These are phyloP conservation scores for Chloromonas sp. DNA, from an alignment of 163 green algal genomes.

Conservation along the genomic window DNA sequence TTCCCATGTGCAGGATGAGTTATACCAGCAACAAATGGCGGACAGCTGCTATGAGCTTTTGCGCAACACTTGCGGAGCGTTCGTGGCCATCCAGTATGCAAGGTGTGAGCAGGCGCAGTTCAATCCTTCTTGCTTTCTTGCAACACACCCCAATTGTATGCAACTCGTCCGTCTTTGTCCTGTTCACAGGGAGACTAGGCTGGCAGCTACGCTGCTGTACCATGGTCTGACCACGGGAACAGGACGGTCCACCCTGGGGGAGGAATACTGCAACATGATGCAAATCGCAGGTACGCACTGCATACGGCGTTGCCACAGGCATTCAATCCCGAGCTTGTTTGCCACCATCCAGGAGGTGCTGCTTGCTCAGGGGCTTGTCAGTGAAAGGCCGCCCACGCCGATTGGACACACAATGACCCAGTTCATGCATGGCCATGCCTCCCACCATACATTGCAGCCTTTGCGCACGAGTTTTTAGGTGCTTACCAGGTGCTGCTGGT, in stretches of 20 bases:
- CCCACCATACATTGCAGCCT: too few relatives aligned
- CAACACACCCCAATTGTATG: not conserved
- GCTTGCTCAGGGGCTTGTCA: not conserved
- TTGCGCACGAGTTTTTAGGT: too few relatives aligned
- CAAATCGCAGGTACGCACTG: slow-evolving; percentile 29
- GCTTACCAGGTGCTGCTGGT: too few relatives aligned
- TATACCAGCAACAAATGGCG: slow-evolving; percentile 33
- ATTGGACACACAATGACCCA: too few relatives aligned
- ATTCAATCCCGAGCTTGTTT: not conserved
- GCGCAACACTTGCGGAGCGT: slow-evolving; percentile 45
- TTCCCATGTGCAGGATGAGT: slow-evolving; percentile 48
- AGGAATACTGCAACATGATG: slow-evolving; percentile 79
- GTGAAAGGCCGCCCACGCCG: too few relatives aligned
- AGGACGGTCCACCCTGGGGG: slow-evolving; percentile 63
- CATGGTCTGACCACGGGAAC: slow-evolving; percentile 61
- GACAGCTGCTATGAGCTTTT: not conserved
- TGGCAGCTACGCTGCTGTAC: slow-evolving; percentile 61
- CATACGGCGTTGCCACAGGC: too few relatives aligned
- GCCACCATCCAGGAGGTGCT: not conserved
- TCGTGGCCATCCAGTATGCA: slow-evolving; percentile 47
- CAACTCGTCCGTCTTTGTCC: not conserved
- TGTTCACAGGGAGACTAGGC: slow-evolving; percentile 49
- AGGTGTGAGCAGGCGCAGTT: slow-evolving; percentile 21
- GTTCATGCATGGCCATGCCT: too few relatives aligned
- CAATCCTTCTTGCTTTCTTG: not conserved